phyloP scores from a whole-genome alignment of 306 rosid genomes.

The Ceratonia siliqua region DNA sequence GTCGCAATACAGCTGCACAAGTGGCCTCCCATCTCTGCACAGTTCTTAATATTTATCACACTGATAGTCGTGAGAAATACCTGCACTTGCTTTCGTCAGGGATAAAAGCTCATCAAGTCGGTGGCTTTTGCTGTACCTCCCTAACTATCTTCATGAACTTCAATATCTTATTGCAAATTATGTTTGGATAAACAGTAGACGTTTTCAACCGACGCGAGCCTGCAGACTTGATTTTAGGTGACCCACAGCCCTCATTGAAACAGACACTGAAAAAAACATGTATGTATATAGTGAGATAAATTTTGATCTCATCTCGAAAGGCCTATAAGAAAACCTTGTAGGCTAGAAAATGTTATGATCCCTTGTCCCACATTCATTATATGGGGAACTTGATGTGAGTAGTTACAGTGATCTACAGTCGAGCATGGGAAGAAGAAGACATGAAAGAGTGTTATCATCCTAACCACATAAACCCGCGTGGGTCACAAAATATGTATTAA shows the following conservation, averaged over 20 bases:
- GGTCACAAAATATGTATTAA: not conserved
- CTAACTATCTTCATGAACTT: no score
- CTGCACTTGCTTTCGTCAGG: no score
- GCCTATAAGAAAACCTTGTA: not conserved
- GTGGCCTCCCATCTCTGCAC: no score
- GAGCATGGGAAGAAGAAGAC: not conserved
- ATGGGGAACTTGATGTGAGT: not conserved
- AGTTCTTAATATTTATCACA: no score
- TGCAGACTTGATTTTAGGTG: no score
- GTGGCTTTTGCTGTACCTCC: no score
- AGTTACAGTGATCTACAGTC: not conserved
- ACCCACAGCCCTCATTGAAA: not conserved
- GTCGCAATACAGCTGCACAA: no score
- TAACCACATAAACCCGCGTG: not conserved
- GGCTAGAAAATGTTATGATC: not conserved
- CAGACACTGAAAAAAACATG: not conserved
- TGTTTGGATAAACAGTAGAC: no score
- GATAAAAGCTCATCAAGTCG: not conserved
- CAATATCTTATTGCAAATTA: no score
- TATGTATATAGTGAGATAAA: not conserved
- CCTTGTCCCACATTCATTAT: slow-evolving; percentile 6
- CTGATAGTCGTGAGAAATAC: no score
- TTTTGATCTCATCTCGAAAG: not conserved
- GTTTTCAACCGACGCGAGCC: not conserved
- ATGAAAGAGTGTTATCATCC: not conserved